Base-by-base conservation (phyloP, 2,329 filamentous ascomycete genomes). In the Lasiodiplodia gonubiensis region DNA sequence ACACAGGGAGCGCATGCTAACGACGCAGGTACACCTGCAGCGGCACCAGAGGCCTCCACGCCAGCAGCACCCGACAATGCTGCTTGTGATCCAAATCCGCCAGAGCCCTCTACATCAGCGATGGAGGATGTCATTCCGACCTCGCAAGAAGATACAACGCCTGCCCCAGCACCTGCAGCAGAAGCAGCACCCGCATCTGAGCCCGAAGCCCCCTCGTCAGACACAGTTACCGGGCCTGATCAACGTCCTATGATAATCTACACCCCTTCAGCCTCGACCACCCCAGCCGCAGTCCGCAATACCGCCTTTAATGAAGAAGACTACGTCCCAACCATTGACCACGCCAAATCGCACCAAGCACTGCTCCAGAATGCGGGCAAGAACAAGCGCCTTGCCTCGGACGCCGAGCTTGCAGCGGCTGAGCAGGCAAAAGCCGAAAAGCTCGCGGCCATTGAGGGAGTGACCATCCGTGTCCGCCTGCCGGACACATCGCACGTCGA, bases 401-500 rank as follows among this genome's bases (percentile, higher is more conserved):
- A 98, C 78, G 88, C 87, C 39, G 94, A 98, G 76, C 83, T 96
- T 12, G 90, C 89, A 42, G 89, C 89, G 27, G 88, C 89, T 70
- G 89, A 88, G 39, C 83, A 86, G 5, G 89, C 87, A 25, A 88
- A 90, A 64, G 86, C 87, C 55, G 88, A 89, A 35, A 89, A 85
- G 70, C 81, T 93, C 1, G 86, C 89, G 5, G 85, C 86, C 5
- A 85, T 94, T 69, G 71, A 76, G 25, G 86, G 87, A 37, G 86
- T 97, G 37, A 85, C 88, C 33, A 85, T 98, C 70, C 93, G 92
- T 70, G 86, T 97, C 59, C 90, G 94, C 30, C 94, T 97, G 72
- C 94, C 94, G 0, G 94, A 98, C 76, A 92, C 94, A 72, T 91
- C 89, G 67, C 89, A 90, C 64, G 88, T 93, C 37, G 88, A 93